A percentile compares a stretch with the other conserved stretches of the same genome.
Evolutionary conservation across 306 rosid genomes (phyloP).

Genomic region (Abrus pulchellus): DNA sequence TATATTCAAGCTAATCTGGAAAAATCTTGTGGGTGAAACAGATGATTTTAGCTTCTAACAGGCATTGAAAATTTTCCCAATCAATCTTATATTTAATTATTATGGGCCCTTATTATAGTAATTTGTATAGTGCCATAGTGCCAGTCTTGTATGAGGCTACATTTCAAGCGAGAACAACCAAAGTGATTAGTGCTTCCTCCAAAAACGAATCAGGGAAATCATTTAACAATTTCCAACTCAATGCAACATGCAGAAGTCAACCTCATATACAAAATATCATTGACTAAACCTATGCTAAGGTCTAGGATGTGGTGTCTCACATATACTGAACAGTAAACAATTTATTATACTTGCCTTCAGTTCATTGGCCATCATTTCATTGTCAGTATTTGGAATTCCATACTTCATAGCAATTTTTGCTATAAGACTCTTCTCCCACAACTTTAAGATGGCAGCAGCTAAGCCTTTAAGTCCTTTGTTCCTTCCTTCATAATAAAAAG

Average conservation of each 20-base stretch:
- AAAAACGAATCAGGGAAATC: slow-evolving; percentile 19
- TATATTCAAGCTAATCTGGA: not conserved
- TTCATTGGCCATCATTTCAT: slow-evolving; percentile 78
- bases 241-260: slow-evolving; percentile 9
- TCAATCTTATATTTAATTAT: slow-evolving; percentile 1
- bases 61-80: not conserved
- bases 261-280: slow-evolving; percentile 9
- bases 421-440: slow-evolving; percentile 87
- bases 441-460: slow-evolving; percentile 77
- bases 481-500: slow-evolving; percentile 67
- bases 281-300: slow-evolving; percentile 21
- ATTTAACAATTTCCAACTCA: slow-evolving; percentile 15
- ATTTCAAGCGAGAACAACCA: slow-evolving; percentile 27
- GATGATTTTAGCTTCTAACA: not conserved
- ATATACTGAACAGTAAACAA: slow-evolving; percentile 19
- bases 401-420: slow-evolving; percentile 85
- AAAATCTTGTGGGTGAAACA: slow-evolving; percentile 21
- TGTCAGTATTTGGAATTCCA: slow-evolving; percentile 78
- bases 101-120: not conserved
- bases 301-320: slow-evolving; percentile 38
- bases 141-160: slow-evolving; percentile 7
- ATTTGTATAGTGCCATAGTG: not conserved
- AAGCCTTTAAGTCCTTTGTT: slow-evolving; percentile 88
- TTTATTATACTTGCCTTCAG: slow-evolving; percentile 75
- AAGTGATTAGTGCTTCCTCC: not conserved